A percentile compares a stretch with the other conserved stretches of the same genome.
phyloP scores from a whole-genome alignment of 148 eudicot species.

The Chenopodium suecicum region DNA sequence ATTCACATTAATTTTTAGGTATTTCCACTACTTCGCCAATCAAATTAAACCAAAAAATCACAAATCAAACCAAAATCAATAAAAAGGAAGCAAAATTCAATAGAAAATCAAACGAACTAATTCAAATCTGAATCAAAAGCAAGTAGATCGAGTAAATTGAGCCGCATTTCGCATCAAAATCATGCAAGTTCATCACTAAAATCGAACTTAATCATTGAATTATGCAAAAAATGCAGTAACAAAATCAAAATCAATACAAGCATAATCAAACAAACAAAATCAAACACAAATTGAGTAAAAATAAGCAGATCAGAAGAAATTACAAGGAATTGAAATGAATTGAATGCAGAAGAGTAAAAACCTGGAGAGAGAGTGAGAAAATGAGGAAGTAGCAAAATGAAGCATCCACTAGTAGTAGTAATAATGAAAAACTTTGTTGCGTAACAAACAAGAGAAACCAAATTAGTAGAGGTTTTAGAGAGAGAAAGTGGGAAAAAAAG shows the following conservation, averaged over 20 bases:
- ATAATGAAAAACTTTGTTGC: constrained; percentile 16
- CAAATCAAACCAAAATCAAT: neutral
- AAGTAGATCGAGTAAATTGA: constrained; percentile 3
- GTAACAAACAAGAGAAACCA: constrained; percentile 38
- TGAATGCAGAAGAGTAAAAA: neutral
- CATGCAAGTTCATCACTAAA: neutral
- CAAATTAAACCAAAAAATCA: neutral
- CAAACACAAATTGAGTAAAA: neutral
- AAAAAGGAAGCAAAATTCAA: neutral
- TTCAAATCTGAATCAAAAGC: neutral
- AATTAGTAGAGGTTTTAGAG: neutral
- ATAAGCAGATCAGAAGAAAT: neutral
- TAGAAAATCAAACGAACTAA: neutral
- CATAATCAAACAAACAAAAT: neutral
- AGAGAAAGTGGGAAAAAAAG: constrained; percentile 12
- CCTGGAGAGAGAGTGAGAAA: constrained; percentile 11
- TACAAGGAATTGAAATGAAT: no score
- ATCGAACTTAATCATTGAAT: neutral
- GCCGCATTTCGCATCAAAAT: neutral
- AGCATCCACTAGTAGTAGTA: constrained; percentile 13
- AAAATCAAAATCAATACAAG: neutral
- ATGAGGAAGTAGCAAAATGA: neutral
- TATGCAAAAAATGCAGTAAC: neutral
- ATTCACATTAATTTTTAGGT: neutral
- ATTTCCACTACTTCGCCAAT: neutral